phyloP scores from a whole-genome alignment of 164 flowering plant species.

The Platanus orientalis region DNA sequence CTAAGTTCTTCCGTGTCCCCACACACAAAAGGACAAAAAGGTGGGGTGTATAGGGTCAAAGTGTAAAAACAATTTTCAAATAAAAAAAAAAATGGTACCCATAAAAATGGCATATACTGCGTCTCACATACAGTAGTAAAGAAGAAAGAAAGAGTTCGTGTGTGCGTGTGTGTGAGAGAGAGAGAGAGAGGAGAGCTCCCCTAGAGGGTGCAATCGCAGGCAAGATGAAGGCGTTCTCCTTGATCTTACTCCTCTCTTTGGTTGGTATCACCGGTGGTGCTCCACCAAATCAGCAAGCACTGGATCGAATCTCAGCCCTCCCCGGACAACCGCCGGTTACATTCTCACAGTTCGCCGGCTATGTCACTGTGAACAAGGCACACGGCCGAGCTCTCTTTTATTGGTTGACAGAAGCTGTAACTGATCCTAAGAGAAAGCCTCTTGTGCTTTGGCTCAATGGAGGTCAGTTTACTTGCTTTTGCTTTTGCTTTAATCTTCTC shows the following conservation, averaged over 20 bases:
- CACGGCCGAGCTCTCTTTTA: constrained; percentile 81
- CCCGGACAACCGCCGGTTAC: constrained; percentile 76
- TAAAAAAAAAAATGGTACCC: too few species aligned
- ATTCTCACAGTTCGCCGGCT: constrained; percentile 73
- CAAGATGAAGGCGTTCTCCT: constrained; percentile 8
- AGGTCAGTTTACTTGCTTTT: constrained; percentile 39
- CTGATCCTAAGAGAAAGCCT: constrained; percentile 44
- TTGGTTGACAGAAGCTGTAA: constrained; percentile 64
- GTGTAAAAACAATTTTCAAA: too few species aligned
- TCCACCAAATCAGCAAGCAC: constrained; percentile 25
- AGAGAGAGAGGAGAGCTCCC: constrained; percentile 9
- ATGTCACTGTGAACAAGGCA: constrained; percentile 57
- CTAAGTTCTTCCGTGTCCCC: too few species aligned
- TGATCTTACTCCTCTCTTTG: constrained; percentile 6
- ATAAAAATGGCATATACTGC: too few species aligned
- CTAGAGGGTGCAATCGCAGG: constrained; percentile 14
- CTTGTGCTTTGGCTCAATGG: constrained; percentile 95
- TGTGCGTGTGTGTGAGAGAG: neutral
- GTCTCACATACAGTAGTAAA: neutral
- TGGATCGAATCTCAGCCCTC: constrained; percentile 48
- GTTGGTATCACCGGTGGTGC: constrained; percentile 6
- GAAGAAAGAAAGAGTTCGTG: too few species aligned
- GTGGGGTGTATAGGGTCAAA: too few species aligned
- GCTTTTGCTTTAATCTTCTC: neutral
- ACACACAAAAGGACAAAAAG: too few species aligned